These are phyloP conservation scores for Oryza coarctata DNA, from an alignment of 176 grass and related monocot species.

Conservation along the genomic window DNA sequence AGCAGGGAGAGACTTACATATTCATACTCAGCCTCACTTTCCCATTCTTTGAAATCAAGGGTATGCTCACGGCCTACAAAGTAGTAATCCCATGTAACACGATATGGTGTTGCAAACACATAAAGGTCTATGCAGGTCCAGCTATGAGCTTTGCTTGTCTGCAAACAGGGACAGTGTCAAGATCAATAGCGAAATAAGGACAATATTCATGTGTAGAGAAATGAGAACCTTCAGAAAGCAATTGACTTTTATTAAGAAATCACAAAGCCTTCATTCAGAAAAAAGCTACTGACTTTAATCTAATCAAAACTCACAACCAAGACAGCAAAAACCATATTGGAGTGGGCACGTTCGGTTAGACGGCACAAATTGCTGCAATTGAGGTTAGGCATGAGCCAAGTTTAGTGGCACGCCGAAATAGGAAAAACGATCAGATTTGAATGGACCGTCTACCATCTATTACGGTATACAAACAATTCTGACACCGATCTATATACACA, in stretches of 20 bases:
- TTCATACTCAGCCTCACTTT: slow-evolving; percentile 83
- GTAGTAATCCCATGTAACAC: slow-evolving; percentile 97
- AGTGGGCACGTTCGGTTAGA: background rate
- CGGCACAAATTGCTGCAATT: background rate
- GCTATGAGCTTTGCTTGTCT: slow-evolving; percentile 82
- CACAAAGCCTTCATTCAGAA: background rate
- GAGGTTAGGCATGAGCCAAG: background rate
- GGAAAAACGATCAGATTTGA: background rate
- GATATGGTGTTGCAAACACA: slow-evolving; percentile 91
- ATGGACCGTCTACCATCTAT: background rate
- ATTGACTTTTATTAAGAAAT: slow-evolving; percentile 1
- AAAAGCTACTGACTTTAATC: slow-evolving; percentile 3
- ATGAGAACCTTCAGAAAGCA: background rate
- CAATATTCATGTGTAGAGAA: background rate
- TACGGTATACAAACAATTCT: background rate
- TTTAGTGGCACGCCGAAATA: background rate
- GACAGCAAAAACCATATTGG: background rate
- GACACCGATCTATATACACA: background rate
- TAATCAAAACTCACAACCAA: background rate
- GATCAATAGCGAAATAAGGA: background rate
- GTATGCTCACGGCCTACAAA: slow-evolving; percentile 86
- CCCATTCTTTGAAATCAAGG: slow-evolving; percentile 86
- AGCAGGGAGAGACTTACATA: slow-evolving; percentile 59
- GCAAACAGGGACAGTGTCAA: slow-evolving; percentile 12
- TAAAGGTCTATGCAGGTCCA: slow-evolving; percentile 98